Conservation (phyloP, 228 moss, liverwort and hornwort species). For the Sphagnum fallax region DNA sequence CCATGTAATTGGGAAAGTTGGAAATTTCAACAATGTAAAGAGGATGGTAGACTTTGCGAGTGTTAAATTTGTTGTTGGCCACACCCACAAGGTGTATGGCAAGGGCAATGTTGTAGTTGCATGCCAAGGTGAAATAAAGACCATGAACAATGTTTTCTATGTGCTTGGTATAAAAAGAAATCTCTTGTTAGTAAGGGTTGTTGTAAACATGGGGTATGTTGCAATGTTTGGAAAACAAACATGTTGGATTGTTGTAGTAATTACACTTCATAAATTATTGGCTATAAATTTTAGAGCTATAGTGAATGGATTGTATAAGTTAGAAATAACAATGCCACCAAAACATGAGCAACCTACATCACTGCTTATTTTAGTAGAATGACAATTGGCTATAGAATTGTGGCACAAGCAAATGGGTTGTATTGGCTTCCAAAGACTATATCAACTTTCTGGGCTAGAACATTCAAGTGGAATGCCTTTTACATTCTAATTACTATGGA, state of each 20-base stretch:
- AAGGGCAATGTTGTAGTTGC: background rate
- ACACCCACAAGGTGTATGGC: background rate
- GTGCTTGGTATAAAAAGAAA: background rate
- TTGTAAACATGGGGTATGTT: background rate
- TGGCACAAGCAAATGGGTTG: no score
- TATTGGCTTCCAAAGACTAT: no score
- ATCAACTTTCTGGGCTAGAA: no score
- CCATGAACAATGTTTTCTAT: background rate
- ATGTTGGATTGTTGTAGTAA: background rate
- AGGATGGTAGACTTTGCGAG: background rate
- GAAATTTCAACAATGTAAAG: background rate
- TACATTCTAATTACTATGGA: no score
- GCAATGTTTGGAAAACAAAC: background rate
- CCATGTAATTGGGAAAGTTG: background rate
- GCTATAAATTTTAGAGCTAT: background rate
- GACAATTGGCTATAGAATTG: no score
- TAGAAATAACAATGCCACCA: background rate
- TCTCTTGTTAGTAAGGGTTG: background rate
- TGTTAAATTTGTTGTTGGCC: background rate
- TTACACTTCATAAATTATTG: background rate
- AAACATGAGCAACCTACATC: no score
- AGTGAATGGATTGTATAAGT: background rate
- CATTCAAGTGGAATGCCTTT: no score
- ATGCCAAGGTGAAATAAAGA: background rate
- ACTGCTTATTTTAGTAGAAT: no score